These are phyloP conservation scores for Phytophthora palmivora DNA, from an alignment of 352 stramenopile species.

Conservation along the genomic window DNA sequence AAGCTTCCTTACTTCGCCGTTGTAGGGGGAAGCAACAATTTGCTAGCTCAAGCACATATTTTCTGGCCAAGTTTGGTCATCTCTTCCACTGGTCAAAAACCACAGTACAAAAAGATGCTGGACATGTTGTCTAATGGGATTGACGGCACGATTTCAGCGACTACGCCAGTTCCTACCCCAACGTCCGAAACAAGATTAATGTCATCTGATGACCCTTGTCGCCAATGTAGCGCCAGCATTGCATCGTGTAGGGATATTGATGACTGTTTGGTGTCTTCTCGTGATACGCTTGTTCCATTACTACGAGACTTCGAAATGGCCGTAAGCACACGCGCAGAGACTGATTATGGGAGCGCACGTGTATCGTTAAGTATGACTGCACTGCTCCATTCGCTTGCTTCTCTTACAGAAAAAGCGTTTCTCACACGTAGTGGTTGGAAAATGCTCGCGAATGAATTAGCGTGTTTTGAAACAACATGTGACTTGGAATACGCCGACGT, in stretches of 20 bases:
- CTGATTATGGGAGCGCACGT: background rate
- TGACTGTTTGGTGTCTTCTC: background rate
- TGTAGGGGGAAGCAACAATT: background rate
- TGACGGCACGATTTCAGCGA: too few species aligned
- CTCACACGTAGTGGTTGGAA: background rate
- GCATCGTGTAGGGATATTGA: background rate
- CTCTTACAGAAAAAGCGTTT: background rate
- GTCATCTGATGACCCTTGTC: background rate
- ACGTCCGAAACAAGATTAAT: conserved; percentile 6
- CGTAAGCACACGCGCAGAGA: background rate
- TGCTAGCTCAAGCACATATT: background rate
- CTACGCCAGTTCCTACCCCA: background rate
- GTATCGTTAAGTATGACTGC: conserved; percentile 5
- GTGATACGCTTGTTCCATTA: background rate
- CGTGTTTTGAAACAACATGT: conserved; percentile 6
- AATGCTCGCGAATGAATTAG: background rate
- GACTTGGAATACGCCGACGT: conserved; percentile 21
- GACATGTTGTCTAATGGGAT: conserved; percentile 11
- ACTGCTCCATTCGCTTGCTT: background rate
- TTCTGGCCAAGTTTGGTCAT: conserved; percentile 4
- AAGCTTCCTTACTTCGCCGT: conserved; percentile 3
- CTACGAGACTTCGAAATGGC: background rate
- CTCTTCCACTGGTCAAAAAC: background rate
- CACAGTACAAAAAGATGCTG: conserved; percentile 14
- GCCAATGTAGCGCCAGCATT: background rate